These are phyloP conservation scores for Fistulifera pelliculosa DNA, from an alignment of 108 stramenopile species.

Conservation along the genomic window DNA sequence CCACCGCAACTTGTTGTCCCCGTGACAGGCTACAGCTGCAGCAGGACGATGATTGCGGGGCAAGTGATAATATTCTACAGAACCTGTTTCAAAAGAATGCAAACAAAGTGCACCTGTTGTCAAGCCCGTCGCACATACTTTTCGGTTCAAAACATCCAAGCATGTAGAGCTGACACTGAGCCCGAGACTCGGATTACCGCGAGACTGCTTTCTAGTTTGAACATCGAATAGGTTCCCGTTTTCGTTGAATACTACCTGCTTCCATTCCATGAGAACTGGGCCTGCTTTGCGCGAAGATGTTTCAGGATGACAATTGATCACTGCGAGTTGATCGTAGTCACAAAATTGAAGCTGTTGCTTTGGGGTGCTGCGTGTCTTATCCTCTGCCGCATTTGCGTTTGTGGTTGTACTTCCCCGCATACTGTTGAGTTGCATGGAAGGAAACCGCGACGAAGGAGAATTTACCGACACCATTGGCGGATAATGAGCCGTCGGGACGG, in stretches of 20 bases:
- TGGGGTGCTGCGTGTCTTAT: slow-evolving; percentile 7
- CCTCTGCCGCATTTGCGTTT: too few species aligned
- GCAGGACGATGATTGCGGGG: slow-evolving; percentile 61
- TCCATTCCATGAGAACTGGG: background rate
- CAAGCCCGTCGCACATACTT: slow-evolving; percentile 51
- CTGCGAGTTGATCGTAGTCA: background rate
- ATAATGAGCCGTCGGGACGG: slow-evolving; percentile 21
- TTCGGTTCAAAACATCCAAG: slow-evolving; percentile 24
- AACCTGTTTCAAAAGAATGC: slow-evolving; percentile 43
- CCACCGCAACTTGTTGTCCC: slow-evolving; percentile 56
- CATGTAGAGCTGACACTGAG: slow-evolving; percentile 53
- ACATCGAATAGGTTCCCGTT: too few species aligned
- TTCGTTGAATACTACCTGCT: too few species aligned
- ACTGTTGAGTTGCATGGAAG: slow-evolving; percentile 6
- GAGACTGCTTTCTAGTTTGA: slow-evolving; percentile 16
- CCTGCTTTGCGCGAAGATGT: slow-evolving; percentile 2
- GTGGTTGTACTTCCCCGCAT: too few species aligned
- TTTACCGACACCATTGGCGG: slow-evolving; percentile 17
- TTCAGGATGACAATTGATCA: slow-evolving; percentile 1
- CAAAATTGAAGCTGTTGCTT: slow-evolving; percentile 12
- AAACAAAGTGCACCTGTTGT: slow-evolving; percentile 62
- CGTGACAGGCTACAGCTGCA: slow-evolving; percentile 52
- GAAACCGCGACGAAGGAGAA: slow-evolving; percentile 14
- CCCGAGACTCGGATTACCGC: slow-evolving; percentile 49
- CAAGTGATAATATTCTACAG: slow-evolving; percentile 47